Percentiles rank a stretch among this genome's conserved stretches.
These are phyloP conservation scores for Colletotrichum sp. DNA, from an alignment of 2,329 filamentous ascomycete genomes.

Conservation along the genomic window DNA sequence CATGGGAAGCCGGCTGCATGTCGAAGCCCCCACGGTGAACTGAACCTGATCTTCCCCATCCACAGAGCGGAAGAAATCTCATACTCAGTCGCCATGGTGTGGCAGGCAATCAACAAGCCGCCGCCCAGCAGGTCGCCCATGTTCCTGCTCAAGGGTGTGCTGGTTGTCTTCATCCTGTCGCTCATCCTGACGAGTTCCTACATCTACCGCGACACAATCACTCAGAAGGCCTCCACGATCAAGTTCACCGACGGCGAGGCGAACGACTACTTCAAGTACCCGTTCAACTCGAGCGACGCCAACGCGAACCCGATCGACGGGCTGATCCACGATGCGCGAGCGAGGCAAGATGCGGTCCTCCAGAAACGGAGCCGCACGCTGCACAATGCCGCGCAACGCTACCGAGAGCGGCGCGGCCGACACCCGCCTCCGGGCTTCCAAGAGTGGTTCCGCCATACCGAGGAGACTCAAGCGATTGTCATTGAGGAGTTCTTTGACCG, in stretches of 20 bases:
- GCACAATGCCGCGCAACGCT: slow-evolving; percentile 57
- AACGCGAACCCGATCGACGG: slow-evolving; percentile 54
- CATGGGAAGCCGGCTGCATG: not conserved
- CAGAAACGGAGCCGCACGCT: slow-evolving; percentile 53
- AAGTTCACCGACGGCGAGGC: slow-evolving; percentile 18
- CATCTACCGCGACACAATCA: slow-evolving; percentile 22
- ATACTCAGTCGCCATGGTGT: slow-evolving; percentile 4
- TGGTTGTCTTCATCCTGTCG: slow-evolving; percentile 5
- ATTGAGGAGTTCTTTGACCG: slow-evolving; percentile 70
- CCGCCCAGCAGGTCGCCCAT: slow-evolving; percentile 4
- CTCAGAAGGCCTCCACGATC: slow-evolving; percentile 2
- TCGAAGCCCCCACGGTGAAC: not conserved
- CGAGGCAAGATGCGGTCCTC: slow-evolving; percentile 46
- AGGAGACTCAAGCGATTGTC: slow-evolving; percentile 56
- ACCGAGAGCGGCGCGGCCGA: slow-evolving; percentile 60
- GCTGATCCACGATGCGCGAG: slow-evolving; percentile 52
- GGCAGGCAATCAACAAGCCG: slow-evolving; percentile 6
- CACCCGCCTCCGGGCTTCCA: slow-evolving; percentile 71
- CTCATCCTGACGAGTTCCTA: slow-evolving; percentile 19
- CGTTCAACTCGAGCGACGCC: slow-evolving; percentile 23
- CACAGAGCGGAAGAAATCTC: not conserved
- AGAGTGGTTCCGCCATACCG: slow-evolving; percentile 62
- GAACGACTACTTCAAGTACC: slow-evolving; percentile 23
- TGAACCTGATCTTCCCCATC: not conserved
- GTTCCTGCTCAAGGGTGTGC: slow-evolving; percentile 7